Conservation (phyloP, 2,329 filamentous ascomycete genomes). For the Neophaeococcomyces aloes region DNA sequence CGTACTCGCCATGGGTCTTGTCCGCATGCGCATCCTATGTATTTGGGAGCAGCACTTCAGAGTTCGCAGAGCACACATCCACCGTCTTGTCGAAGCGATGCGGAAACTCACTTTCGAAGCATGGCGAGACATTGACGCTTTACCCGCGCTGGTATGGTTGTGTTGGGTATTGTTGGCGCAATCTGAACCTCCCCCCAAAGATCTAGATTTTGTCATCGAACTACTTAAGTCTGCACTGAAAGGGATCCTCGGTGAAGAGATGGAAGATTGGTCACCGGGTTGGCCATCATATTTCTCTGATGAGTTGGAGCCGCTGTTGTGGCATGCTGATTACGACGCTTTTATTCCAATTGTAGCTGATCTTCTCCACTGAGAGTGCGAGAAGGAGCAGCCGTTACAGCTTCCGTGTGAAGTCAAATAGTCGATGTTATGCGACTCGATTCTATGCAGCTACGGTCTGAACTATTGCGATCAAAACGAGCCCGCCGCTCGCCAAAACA, state of each 20-base stretch:
- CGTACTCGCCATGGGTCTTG: neutral
- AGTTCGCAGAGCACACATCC: neutral
- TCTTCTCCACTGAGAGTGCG: neutral
- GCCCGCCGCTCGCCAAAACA: no score
- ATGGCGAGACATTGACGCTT: neutral
- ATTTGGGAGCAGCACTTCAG: neutral
- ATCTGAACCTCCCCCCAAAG: neutral
- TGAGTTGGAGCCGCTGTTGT: neutral
- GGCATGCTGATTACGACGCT: neutral
- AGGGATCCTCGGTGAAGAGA: neutral
- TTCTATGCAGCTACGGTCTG: no score
- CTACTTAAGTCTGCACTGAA: neutral
- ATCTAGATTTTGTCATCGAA: neutral
- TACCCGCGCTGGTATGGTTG: neutral
- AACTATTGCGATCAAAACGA: no score
- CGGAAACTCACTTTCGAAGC: neutral
- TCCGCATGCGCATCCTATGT: neutral
- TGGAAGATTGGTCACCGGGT: neutral
- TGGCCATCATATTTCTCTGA: neutral
- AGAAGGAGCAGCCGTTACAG: no score
- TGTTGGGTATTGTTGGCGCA: neutral
- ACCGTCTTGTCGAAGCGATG: neutral
- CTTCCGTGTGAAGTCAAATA: no score
- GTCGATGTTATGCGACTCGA: no score
- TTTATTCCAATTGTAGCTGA: neutral